These are phyloP conservation scores for Mollisiaceae sp. DNA, from an alignment of 2,329 filamentous ascomycete genomes.

Conservation along the genomic window DNA sequence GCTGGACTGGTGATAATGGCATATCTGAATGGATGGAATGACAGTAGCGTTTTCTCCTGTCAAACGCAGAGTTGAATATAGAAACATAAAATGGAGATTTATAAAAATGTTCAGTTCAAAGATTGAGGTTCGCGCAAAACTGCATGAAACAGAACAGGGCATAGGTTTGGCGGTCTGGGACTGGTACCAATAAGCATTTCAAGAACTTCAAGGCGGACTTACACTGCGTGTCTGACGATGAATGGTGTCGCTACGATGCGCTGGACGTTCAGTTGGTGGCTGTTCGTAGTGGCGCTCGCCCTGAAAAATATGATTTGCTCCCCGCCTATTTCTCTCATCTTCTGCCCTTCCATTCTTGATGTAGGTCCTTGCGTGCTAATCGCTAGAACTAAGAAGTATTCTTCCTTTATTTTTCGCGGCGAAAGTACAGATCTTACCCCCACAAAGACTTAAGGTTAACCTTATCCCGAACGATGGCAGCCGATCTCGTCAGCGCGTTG, in stretches of 20 bases:
- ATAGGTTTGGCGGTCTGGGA: not conserved
- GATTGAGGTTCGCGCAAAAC: not conserved
- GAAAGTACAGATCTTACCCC: not conserved
- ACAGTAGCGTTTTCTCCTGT: not conserved
- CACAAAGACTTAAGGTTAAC: not conserved
- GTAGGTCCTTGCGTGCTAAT: too few species aligned
- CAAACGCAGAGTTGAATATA: not conserved
- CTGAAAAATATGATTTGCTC: not conserved
- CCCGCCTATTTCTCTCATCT: too few species aligned
- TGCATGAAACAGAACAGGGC: constrained; percentile 4
- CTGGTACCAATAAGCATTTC: not conserved
- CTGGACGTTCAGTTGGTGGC: not conserved
- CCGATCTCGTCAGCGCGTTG: not conserved
- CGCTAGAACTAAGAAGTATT: not conserved
- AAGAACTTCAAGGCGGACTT: not conserved
- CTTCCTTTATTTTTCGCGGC: not conserved
- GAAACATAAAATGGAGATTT: not conserved
- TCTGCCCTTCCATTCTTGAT: too few species aligned
- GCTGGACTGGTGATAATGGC: not conserved
- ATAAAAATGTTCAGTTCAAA: not conserved
- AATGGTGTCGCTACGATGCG: constrained; percentile 1
- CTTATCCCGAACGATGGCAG: not conserved
- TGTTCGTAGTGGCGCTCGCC: not conserved
- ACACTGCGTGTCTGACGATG: not conserved
- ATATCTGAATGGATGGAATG: not conserved